Evolutionary conservation across 768 basidiomycete genomes (phyloP), one percentile per base, ranked within the genome.

Genomic region (Neoboletus magnificus): DNA sequence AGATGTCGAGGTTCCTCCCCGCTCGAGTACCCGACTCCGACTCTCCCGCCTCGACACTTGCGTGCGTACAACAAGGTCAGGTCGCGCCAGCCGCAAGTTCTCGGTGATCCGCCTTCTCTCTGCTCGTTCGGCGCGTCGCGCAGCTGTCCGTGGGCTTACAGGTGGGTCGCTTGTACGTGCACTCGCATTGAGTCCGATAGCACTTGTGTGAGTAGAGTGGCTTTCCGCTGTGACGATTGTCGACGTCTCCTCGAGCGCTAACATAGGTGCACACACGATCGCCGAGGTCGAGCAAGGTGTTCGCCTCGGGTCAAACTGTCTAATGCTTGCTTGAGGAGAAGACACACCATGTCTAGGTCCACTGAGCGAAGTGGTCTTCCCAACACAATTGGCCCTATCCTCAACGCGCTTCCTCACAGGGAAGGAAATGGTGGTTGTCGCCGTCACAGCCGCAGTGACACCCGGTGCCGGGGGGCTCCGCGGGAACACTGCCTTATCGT

Each of bases 1-100:
- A 20, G 55, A 40, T 3, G 50, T 45, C 22, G 48, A 18, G 15
- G 6, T 20, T 5, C 4, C 13, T 18, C 2, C 16, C 29, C 48
- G 62, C 15, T 44, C 54, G 18, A 55, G 46, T 23, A 2, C 15
- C 9, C 27, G 30, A 47, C 11, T 60, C 52, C 20, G 18, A 16
- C 58, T 66, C 20, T 63, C 40, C 15, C 66, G 53, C 46, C 57
- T 63, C 15, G 68, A 67, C 11, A 67, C 61, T 48, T 68, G 72
- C 6, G 46, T 44, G 3, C 70, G 61, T 8, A 64, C 63, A 2
- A 77, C 74, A 9, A 75, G 71, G 50, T 78, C 73, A 3, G 81
- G 82, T 27, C 76, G 74, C 12, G 78, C 79, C 15, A 61, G 63
- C 5, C 75, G 73, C 16, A 83, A 66, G 33, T 74, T 76, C 36